These are phyloP conservation scores for Triticum dicoccoides DNA, from an alignment of 176 grass and related monocot genomes.

Conservation along the genomic window DNA sequence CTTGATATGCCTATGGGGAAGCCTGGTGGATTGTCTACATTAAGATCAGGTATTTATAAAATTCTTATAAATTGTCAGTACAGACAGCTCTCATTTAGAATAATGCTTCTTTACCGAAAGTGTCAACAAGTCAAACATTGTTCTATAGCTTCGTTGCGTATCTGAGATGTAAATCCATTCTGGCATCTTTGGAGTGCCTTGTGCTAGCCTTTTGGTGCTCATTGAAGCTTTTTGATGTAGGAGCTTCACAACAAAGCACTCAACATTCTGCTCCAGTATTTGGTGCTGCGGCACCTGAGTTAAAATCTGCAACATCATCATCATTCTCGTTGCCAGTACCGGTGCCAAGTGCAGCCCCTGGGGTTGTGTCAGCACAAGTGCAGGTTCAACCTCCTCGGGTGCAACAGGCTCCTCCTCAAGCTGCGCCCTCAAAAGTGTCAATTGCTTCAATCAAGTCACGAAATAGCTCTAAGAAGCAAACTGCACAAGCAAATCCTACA, in stretches of 20 bases:
- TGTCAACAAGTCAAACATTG: conserved; percentile 3
- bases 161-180: not conserved
- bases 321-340: not conserved
- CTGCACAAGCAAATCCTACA: conserved; percentile 34
- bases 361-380: conserved; percentile 22
- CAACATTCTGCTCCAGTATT: conserved; percentile 31
- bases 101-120: not conserved
- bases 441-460: conserved; percentile 47
- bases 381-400: conserved; percentile 25
- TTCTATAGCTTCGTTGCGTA: not conserved
- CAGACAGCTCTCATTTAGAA: not conserved
- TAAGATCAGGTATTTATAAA: conserved; percentile 50
- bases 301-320: conserved; percentile 9
- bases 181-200: not conserved
- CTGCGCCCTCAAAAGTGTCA: conserved; percentile 26
- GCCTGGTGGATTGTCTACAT: not conserved
- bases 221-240: conserved; percentile 27
- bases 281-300: conserved; percentile 21
- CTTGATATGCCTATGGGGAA: conserved; percentile 40
- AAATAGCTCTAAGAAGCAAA: conserved; percentile 42
- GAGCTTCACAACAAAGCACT: conserved; percentile 21
- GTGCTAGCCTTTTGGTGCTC: conserved; percentile 1
- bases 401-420: conserved; percentile 37
- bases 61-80: not conserved
- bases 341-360: conserved; percentile 30